Evolutionary conservation across 2,329 filamentous ascomycete genomes (phyloP), one percentile per base, ranked within the genome.

Genomic region (Nothomitra cinnamomea): DNA sequence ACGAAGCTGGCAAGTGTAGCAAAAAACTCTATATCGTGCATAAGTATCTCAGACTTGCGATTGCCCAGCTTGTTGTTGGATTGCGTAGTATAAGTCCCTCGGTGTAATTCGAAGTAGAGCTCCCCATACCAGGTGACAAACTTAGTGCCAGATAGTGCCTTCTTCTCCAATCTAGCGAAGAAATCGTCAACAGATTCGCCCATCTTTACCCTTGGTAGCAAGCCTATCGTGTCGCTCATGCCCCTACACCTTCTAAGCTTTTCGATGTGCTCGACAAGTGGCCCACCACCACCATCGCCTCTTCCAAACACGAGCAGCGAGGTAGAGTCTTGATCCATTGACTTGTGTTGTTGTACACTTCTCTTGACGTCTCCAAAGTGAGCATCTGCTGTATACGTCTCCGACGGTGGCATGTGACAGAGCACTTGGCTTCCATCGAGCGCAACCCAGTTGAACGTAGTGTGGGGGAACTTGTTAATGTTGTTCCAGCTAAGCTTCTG

Each of bases 401-500:
- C 89, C 1, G 87, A 79, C 1, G 92, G 92, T 2, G 89, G 81
- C 92, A 98, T 98, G 64, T 98, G 92, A 67, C 90, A 96, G 57
- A 98, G 80, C 59, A 98, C 92, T 64, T 96, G 92, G 63, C 86
- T 94, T 55, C 92, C 90, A 66, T 98, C 92, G 13, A 95, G 78
- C 12, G 88, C 80, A 32, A 98, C 89, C 92, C 92, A 98, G 68
- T 95, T 95, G 75, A 98, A 98, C 0, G 92, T 96, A 4, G 92
- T 96, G 65, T 96, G 92, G 0, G 92, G 92, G 70, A 96, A 98
- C 64, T 85, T 94, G 71, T 96, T 96, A 76, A 96, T 96, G 66
- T 96, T 96, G 72, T 96, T 96, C 92, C 92, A 98, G 72, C 90
- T 96, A 56, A 98, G 74, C 71, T 98, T 98, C 68, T 98, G 92